Evolutionary conservation across 441 rosid genomes (phyloP).

Genomic region (Adansonia grandidieri): DNA sequence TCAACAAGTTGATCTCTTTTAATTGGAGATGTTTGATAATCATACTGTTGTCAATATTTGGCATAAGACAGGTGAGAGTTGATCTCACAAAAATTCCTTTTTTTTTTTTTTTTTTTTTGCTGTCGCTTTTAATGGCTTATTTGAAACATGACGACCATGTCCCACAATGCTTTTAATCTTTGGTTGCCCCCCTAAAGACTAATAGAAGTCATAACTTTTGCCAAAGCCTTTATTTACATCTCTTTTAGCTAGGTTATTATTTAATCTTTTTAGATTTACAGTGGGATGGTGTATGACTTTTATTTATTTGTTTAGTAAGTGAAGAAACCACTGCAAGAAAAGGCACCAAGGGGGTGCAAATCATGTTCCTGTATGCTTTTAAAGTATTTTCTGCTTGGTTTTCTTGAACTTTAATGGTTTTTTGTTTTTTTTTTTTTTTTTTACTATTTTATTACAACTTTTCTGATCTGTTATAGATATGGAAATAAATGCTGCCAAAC

Average conservation of each 20-base stretch:
- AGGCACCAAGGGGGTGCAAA: neutral
- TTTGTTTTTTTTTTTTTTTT: neutral
- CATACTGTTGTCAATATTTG: neutral
- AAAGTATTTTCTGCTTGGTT: neutral
- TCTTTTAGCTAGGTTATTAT: neutral
- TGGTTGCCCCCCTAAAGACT: neutral
- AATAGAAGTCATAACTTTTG: neutral
- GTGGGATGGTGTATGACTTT: neutral
- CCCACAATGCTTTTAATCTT: neutral
- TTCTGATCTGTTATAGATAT: neutral
- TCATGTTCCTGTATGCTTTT: neutral
- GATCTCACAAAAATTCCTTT: neutral
- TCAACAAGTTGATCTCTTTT: neutral
- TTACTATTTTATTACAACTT: neutral
- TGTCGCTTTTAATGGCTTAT: neutral
- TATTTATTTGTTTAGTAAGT: neutral
- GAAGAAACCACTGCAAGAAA: neutral
- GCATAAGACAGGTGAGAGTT: neutral
- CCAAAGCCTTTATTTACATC: neutral
- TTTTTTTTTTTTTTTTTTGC: neutral
- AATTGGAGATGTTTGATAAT: neutral
- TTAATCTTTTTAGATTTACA: neutral
- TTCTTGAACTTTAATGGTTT: neutral
- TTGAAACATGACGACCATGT: neutral
- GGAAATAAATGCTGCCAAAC: neutral